Base-by-base conservation (phyloP, 2,329 filamentous ascomycete species). In the Pseudocercospora cruenta region DNA sequence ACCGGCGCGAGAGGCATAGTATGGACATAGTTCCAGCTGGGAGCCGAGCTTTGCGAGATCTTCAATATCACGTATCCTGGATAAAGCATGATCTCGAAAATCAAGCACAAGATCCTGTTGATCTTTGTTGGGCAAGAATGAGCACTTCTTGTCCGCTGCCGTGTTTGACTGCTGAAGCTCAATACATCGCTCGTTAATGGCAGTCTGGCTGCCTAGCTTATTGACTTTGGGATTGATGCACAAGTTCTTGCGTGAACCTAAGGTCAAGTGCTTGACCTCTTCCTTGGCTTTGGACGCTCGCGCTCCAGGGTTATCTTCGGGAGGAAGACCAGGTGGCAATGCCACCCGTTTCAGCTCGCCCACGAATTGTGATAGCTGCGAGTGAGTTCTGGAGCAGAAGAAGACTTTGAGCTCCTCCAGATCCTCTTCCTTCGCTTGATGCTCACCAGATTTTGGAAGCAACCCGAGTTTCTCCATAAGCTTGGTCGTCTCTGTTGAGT, bases 341-440 rank as follows among this genome's bases (percentile, higher is more conserved):
- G 81, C 81, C n/a, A 96, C 91, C 28, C 92, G 88, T 1, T 90
- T 87, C 58, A 97, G 81, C 77, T 97, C 94, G 49, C 88, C 86
- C 19, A 94, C 89, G 78, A 97, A 96, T 75, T 97, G 94, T 0
- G 91, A 90, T 14, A 97, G 81, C 75, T 97, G 94, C 2, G 94
- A 97, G 78, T 97, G 94, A 0, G 94, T 97, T 75, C 94, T 87
- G 7, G 94, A 97, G 63, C 93, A 95, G 80, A 94, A 97, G 78
- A 92, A 96, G 60, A 97, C 91, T 83, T 94, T 96, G 59, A 91
- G 82, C 69, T 90, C 88, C 62, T 92, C 87, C 12, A 87, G 83
- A 7, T 84, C 78, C 43, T 86, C 82, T n/a, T 83, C 55, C 5
- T 83, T 80, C 1, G 33, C 47, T 9, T 60, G 58, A 7, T 63